Evolutionary conservation across 768 basidiomycete species (phyloP).

Genomic region (Leccinum boreale): DNA sequence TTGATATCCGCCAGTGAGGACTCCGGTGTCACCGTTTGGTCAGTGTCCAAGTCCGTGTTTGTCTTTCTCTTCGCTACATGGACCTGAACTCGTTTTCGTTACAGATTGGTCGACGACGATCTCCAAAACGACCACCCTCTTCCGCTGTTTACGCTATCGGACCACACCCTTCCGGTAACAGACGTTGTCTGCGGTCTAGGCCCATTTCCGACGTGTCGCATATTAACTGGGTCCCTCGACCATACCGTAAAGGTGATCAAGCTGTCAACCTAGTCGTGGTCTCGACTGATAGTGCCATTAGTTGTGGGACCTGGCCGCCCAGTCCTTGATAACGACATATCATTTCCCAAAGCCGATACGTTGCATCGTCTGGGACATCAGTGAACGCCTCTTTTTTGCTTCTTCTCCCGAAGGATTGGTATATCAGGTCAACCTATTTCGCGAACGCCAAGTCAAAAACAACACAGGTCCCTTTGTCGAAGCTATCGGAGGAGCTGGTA

Average conservation of each 20-base stretch:
- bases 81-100: constrained; percentile 5
- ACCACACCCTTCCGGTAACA: constrained; percentile 90
- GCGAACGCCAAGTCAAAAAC: constrained; percentile 52
- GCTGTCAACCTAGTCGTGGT: constrained; percentile 8
- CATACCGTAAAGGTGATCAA: constrained; percentile 81
- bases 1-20: constrained; percentile 90
- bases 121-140: constrained; percentile 71
- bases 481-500: constrained; percentile 73
- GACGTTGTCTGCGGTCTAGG: constrained; percentile 81
- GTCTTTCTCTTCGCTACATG: constrained; percentile 2
- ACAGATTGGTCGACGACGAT: constrained; percentile 73
- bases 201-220: constrained; percentile 68
- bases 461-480: constrained; percentile 49
- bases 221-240: constrained; percentile 81
- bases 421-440: constrained; percentile 78
- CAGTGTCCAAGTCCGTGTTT: constrained; percentile 69
- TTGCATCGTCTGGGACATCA: constrained; percentile 71
- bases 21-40: constrained; percentile 87
- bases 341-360: constrained; percentile 77
- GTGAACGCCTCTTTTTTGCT: constrained; percentile 87
- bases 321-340: constrained; percentile 80
- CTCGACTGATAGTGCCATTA: constrained; percentile 28
- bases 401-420: constrained; percentile 73
- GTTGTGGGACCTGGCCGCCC: constrained; percentile 81
- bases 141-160: constrained; percentile 77